Base-by-base conservation (phyloP, 495 filamentous ascomycete species). In the Physcia stellaris region DNA sequence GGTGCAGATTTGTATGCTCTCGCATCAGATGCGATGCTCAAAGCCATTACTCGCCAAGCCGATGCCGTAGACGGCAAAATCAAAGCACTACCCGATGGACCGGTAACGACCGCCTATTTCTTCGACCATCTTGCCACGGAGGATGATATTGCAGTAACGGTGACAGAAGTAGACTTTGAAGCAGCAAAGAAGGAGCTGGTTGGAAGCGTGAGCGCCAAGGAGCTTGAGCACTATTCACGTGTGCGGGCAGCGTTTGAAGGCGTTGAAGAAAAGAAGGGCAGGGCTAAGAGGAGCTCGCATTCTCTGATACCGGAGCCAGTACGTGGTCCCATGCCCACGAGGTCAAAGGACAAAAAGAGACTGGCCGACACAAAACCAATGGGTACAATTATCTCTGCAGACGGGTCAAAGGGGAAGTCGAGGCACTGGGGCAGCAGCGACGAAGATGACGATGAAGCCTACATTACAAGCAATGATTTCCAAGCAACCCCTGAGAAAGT, bases 11-110 rank as follows among this genome's bases (percentile, higher is more conserved):
- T 98, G 47, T 98, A 98, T 55, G 90, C 90, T 1, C 68, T 98
- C 28, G 94, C 87, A 61, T 94, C 86, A 11, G 90, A 98, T 59
- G 83, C 90, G 24, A 96, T 98, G 92, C 77, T 98, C 35, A 98
- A 96, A 57, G 90, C 92, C 4, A 86, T 96, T 41, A 96, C 88
- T 0, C 75, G 90, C 4, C 86, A 93, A 54, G 86, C 92, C 0
- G 68, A 73, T 2, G 66, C 75, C 1, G 86, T 94, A 11, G 90
- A 98, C 52, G 63, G 73, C 24, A 94, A 94, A 61, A 80, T 98
- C 51, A 67, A 69, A 21, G 62, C 56, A 11, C 46, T 70, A 2
- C 64, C 71, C 0, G 59, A 57, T 30, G 67, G 61, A 5, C 66
- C 66, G n/a, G 71, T 95, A 37, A 78, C 77, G 11, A 87, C 86